Evolutionary conservation across 306 rosid genomes (phyloP), one percentile per base, ranked within the genome.

Genomic region (Heteromeles arbutifolia): DNA sequence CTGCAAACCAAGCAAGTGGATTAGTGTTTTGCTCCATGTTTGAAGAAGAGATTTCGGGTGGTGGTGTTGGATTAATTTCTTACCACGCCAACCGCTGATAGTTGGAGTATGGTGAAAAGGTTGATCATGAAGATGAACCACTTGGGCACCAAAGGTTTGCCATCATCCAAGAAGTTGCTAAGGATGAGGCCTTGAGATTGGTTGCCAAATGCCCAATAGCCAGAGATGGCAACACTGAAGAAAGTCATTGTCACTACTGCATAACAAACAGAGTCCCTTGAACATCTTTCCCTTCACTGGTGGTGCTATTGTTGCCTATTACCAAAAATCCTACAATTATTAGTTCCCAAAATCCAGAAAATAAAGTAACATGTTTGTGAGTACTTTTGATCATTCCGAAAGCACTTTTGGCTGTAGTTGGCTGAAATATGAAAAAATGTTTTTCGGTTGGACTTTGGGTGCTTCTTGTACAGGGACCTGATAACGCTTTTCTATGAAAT

Each of bases 181-280:
- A 88, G 75, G 22, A 93, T 64, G 54, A 87, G 84, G 44, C 94
- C 86, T 64, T 75, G 79, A 31, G 90, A 74, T 73, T 78, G 17
- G 72, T 88, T 91, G 7, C 98, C 98, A 82, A 91, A 93, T 58
- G 92, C 97, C 97, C 89, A 90, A 69, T 90, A 93, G 64, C 98
- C 96, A 70, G 94, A 87, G 43, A 88, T 76, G 6, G 94, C 82
- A 6, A 91, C 93, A 22, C 86, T 84, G 79, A 85, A 94, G 86
- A 88, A 94, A 25, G 91, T 91, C 26, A 71, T 31, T 0, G 43
- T 50, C 10, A 87, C 72, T 3, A 94, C 77, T 4, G 75, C 7
- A 43, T 93, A 93, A 68, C 94, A 93, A 70, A 91, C 81, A 65
- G 2, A 91, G 80, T 48, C 88, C 96, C 83, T 91, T 90, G 82